Evolutionary conservation across 225 moss, liverwort and hornwort genomes (phyloP).

Genomic region (Pleurozium schreberi): DNA sequence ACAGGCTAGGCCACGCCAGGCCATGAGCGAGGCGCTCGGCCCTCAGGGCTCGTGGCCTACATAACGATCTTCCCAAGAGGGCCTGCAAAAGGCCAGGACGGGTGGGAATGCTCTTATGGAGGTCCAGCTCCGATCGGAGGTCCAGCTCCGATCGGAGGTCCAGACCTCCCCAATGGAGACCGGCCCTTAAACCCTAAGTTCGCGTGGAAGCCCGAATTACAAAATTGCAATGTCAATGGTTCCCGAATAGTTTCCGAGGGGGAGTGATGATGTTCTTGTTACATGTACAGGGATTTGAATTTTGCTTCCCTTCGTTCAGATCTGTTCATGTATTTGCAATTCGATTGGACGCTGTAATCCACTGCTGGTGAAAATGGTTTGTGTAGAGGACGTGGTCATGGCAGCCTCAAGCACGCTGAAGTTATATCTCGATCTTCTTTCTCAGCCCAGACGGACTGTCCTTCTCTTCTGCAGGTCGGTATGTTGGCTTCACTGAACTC

Average conservation of each 20-base stretch:
- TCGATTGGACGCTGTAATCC: neutral
- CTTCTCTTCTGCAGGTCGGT: slow-evolving; percentile 39
- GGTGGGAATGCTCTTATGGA: too few species aligned
- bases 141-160: too few species aligned
- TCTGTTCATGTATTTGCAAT: neutral
- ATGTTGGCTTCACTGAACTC: neutral
- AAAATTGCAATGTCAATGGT: neutral
- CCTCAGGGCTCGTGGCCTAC: too few species aligned
- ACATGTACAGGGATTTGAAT: neutral
- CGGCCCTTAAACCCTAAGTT: neutral
- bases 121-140: too few species aligned
- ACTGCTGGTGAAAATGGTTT: neutral
- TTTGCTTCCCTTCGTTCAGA: neutral
- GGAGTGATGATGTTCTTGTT: neutral
- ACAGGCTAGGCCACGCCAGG: too few species aligned
- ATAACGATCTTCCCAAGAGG: too few species aligned
- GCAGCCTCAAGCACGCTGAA: neutral
- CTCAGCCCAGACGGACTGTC: slow-evolving; percentile 15
- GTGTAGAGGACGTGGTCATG: neutral
- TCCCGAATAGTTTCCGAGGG: neutral
- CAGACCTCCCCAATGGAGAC: too few species aligned
- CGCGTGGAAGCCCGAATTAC: neutral
- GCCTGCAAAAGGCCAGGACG: too few species aligned
- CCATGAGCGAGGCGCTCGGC: too few species aligned
- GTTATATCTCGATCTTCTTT: slow-evolving; percentile 12